Evolutionary conservation across 768 basidiomycete species (phyloP), one percentile per base, ranked within the genome.

Genomic region (Phlebiopsis flavidoalba): DNA sequence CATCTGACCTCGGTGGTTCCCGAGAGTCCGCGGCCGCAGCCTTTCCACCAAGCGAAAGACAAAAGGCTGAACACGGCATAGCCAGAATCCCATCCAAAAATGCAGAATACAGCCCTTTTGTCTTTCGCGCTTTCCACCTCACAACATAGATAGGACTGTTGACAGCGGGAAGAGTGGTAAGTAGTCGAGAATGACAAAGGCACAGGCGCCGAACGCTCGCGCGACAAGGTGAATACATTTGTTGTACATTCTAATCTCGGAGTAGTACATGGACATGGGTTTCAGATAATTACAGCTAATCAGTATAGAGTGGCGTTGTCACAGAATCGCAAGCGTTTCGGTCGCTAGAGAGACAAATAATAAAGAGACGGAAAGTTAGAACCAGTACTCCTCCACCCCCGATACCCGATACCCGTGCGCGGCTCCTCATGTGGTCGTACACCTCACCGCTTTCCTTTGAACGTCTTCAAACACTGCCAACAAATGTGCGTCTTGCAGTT

Each of bases 401-500:
- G 57, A 87, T 86, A 33, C 83, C 79, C n/a, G n/a, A n/a, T n/a
- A n/a, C 5, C 90, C 89, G 70, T 93, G 91, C 50, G 71, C 74
- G n/a, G 5, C 63, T 59, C 7, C 83, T 80, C 91, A 93, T 93
- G 69, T 93, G 91, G 0, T 79, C 80, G 65, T 93, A 93, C n/a
- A 92, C 87, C 10, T 84, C 87, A 14, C 84, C 74, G 1, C 87
- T 85, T 37, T 77, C 75, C 0, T 82, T n/a, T 80, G 72, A 91
- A 93, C 46, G 86, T 89, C 71, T 79, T 72, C 70, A 89, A 66
- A 70, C 91, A 93, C 22, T 83, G 83, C 91, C 91, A 93, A 60
- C 91, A 93, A 1, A 86, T 86, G 69, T 93, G 91, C 0, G 87
- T 85, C 65, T 83, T 80, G 70, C 91, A 93, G 35, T n/a, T 80